Evolutionary conservation across 352 stramenopile species (phyloP), one percentile per base, ranked within the genome.

Genomic region (Pilasporangium apinafurcum): DNA sequence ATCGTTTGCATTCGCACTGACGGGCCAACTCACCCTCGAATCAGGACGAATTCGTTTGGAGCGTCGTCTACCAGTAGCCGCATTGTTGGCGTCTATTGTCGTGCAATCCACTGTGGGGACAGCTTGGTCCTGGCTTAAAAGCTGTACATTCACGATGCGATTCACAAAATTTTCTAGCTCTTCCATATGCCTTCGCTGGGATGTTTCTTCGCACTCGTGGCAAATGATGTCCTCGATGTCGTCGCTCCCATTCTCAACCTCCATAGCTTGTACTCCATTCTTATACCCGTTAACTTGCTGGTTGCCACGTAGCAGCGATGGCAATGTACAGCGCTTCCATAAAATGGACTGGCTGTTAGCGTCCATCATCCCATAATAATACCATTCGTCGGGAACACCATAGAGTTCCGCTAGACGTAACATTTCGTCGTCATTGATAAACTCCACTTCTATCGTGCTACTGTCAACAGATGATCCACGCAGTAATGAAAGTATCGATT

Each of bases 111-210:
- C 61, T 0, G 54, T 67, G 3, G 70, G 75, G 4, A 87, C 60
- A 13, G 59, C 38, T 26, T 90, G 65, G 26, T 87, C 66, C 7
- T 74, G 61, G 8, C 50, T 52, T 8, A 92, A 48, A 17, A 86
- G 41, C 26, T 83, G 71, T 2, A 92, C 59, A 7, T 83, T 63
- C 10, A 92, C 58, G 13, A 76, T 55, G 16, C 70, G 53, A 27
- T 76, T 65, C 20, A 68, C 62, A 38, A 92, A 92, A 31, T 92
- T 85, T 26, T 78, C 46, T 2, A 82, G 44, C 47, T 60, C 68
- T 13, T 79, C 65, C 22, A 63, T 53, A 20, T 81, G 66, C 32
- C 56, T 45, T 50, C 53, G 50, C 25, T 79, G 52, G 0, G 50
- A 73, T 17, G 41, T 51, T 14, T 63, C 51, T 48, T 85, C 72